Conservation (phyloP, 768 basidiomycete species). For the Calocybe indica region DNA sequence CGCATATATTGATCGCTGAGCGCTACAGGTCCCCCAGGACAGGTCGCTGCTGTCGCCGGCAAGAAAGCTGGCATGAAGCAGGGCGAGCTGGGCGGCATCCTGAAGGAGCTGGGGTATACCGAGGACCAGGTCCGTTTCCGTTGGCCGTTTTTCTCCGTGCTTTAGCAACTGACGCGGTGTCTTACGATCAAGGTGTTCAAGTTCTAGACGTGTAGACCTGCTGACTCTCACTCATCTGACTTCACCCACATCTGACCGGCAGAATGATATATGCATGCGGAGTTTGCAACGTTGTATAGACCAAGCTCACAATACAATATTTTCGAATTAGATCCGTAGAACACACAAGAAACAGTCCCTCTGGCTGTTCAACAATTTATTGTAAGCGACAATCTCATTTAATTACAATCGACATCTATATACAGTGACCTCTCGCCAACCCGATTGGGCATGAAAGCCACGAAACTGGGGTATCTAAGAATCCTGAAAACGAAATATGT, state of each 20-base stretch:
- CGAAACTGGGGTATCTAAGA: too few relatives aligned
- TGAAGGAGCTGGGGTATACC: slow-evolving; percentile 84
- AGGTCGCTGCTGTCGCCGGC: slow-evolving; percentile 85
- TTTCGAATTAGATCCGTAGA: too few relatives aligned
- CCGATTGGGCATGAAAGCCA: too few relatives aligned
- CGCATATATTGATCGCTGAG: slow-evolving; percentile 3
- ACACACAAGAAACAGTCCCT: too few relatives aligned
- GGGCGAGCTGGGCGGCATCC: slow-evolving; percentile 73
- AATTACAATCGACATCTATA: too few relatives aligned
- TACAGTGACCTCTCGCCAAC: too few relatives aligned
- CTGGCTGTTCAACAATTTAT: too few relatives aligned
- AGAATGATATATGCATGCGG: neutral
- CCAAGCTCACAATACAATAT: too few relatives aligned
- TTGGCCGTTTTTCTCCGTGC: neutral
- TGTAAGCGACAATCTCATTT: too few relatives aligned
- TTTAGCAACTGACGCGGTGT: neutral
- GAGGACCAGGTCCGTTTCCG: slow-evolving; percentile 63
- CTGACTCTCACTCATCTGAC: too few relatives aligned
- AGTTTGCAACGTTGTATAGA: too few relatives aligned
- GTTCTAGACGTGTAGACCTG: slow-evolving; percentile 19
- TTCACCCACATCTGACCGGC: neutral
- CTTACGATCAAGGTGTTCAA: slow-evolving; percentile 29
- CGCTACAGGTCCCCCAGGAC: slow-evolving; percentile 68
- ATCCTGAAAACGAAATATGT: too few relatives aligned
- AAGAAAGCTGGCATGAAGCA: slow-evolving; percentile 87